Evolutionary conservation across 306 rosid genomes (phyloP), one percentile per base, ranked within the genome.

Genomic region (Leucaena leucocephala): DNA sequence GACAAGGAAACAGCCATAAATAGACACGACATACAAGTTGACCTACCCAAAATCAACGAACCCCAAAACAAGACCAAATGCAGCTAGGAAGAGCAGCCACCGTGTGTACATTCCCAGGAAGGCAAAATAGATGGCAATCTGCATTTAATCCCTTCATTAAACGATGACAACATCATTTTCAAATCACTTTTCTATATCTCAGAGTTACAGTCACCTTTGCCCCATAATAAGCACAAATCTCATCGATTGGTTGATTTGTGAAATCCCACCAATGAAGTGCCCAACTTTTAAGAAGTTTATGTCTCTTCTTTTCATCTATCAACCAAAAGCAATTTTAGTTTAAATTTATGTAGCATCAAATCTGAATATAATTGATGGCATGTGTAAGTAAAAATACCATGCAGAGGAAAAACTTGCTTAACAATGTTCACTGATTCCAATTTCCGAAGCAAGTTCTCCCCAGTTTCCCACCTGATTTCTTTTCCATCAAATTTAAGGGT

Each of bases 61-160:
- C 73, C 91, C 96, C 90, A 93, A 80, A 72, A 84, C 79, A 66
- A 95, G 85, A 61, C 98, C 99, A 81, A 93, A 89, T 46, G 79
- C 86, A 46, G 98, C 97, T 10, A 92, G 97, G 77, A 90, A 91
- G 79, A 95, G 90, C 85, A 93, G 80, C 99, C 99, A 95, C 72
- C 66, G 85, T 42, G 99, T 91, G 82, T 87, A 95, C 98, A 93
- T 93, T 86, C 99, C 99, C 77, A 95, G 96, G 84, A 95, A 95
- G 79, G 99, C 90, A 85, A 95, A 95, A 85, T 95, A 95, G 77
- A 93, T 86, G 38, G 97, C 98, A 69, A 95, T 90, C 99, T 95
- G 89, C 85, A 83, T 64, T 50, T 44, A 82, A 72, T 65, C 73
- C 72, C 72, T 74, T 70, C 55, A 50, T 80, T 68, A 63, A 68